Base-by-base conservation (phyloP, 306 rosid genomes). In the cucumber (Cucumis sativus) region DNA sequence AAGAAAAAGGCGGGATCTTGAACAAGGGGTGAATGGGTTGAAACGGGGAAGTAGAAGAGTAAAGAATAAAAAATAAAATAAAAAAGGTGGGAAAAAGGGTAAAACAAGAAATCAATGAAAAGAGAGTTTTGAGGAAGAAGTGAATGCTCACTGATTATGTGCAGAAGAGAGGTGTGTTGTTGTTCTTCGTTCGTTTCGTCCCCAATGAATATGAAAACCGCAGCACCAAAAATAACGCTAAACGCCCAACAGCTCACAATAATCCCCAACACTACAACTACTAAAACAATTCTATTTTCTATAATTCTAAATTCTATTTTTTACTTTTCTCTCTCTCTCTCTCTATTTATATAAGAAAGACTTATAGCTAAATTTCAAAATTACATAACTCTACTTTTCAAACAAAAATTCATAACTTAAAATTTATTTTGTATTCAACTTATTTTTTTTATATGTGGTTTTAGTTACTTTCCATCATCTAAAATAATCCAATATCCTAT, bases 201-300 rank as follows among this genome's bases (percentile, higher is more conserved):
- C 41, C 59, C 20, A 70, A 71, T 45, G 43, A 71, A 71, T 51
- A 71, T 49, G 59, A 15, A 70, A 71, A 71, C 39, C 76, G 76
- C 59, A 30, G 13, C 58, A 20, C 37, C 75, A 68, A 21, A 68
- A 37, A 7, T 13, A 41, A 68, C n/a, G 55, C 55, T 4, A 40
- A 37, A 37, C 33, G 54, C 74, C 74, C 54, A 28, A n/a, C 1
- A 67, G 54, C 74, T 67, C 74, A 9, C 2, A 41, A 40, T 21
- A 40, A 40, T 21, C 47, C 14, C 23, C 49, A 5, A 16, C 57
- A 51, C 55, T 4, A 51, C 15, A 49, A 51, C 15, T 1, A 12
- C 4, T 2, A 39, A 49, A 43, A 43, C 49, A 43, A 43, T 9
- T 43, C 13, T 43, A 43, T 2, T 14, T 14, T 51, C 7, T 51